Conservation (phyloP, 2,329 filamentous ascomycete genomes). For the Gaeumannomyces tritici region DNA sequence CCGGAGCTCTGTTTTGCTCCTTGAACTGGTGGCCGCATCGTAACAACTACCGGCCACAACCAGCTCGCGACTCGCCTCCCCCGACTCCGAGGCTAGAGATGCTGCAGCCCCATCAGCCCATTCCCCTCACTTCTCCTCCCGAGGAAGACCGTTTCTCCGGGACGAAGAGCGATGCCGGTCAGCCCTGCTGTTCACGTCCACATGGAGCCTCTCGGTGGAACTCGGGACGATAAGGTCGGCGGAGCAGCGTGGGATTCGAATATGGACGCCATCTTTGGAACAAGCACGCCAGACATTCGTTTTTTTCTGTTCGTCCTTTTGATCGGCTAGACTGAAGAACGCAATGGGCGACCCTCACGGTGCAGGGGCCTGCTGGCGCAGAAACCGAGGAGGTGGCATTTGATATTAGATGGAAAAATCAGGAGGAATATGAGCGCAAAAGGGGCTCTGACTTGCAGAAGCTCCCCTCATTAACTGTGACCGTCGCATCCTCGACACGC, state of each 20-base stretch:
- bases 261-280: not conserved
- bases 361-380: not conserved
- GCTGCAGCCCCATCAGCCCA: not conserved
- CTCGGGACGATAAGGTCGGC: not conserved
- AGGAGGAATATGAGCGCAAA: not conserved
- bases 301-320: not conserved
- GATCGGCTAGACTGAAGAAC: no score
- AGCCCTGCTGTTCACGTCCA: not conserved
- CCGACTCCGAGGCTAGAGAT: not conserved
- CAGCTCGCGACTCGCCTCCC: not conserved
- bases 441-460: no score
- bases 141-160: not conserved
- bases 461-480: not conserved
- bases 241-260: not conserved
- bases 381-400: no score
- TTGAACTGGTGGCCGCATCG: not conserved
- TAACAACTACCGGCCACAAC: not conserved
- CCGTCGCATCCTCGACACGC: not conserved
- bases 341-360: no score
- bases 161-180: not conserved
- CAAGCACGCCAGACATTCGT: not conserved
- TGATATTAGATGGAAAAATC: no score
- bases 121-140: not conserved
- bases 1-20: not conserved
- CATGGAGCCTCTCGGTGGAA: not conserved